A percentile compares a stretch with the other conserved stretches of the same genome.
These are phyloP conservation scores for Jamesozyma jinghongensis DNA, from an alignment of 805 yeast genomes.

Conservation along the genomic window DNA sequence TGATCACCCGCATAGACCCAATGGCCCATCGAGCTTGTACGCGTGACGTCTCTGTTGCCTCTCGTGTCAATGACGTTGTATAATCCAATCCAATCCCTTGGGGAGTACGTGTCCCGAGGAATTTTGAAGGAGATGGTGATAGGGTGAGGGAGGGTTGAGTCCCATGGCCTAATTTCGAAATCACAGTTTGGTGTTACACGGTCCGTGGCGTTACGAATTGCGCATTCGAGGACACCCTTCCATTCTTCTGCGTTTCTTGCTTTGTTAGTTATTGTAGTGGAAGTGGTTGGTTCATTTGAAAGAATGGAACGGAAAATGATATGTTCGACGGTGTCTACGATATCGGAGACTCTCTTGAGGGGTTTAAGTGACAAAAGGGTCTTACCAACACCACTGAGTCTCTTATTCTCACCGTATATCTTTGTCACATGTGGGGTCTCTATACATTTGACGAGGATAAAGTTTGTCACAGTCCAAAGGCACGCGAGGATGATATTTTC, in stretches of 20 bases:
- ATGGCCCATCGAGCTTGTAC: slow-evolving; percentile 53
- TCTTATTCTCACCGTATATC: slow-evolving; percentile 59
- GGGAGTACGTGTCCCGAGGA: slow-evolving; percentile 37
- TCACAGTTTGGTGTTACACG: slow-evolving; percentile 22
- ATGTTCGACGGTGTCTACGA: slow-evolving; percentile 35
- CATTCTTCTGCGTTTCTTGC: slow-evolving; percentile 10
- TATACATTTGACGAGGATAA: slow-evolving; percentile 59
- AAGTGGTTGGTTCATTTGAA: not conserved
- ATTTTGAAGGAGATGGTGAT: slow-evolving; percentile 47
- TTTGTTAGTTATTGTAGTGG: not conserved
- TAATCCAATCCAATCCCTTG: slow-evolving; percentile 68
- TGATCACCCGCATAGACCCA: slow-evolving; percentile 39
- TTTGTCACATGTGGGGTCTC: slow-evolving; percentile 73
- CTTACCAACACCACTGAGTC: slow-evolving; percentile 44
- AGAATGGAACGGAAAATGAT: slow-evolving; percentile 13
- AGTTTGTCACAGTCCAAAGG: slow-evolving; percentile 58
- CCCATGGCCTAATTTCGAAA: slow-evolving; percentile 18
- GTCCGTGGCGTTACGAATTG: slow-evolving; percentile 13
- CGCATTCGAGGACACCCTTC: slow-evolving; percentile 16
- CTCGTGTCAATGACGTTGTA: slow-evolving; percentile 56
- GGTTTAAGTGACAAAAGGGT: slow-evolving; percentile 32
- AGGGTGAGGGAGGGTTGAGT: slow-evolving; percentile 31
- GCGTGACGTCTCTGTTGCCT: slow-evolving; percentile 45
- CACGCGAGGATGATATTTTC: slow-evolving; percentile 43
- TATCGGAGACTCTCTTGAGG: slow-evolving; percentile 29